phyloP scores from a whole-genome alignment of 139 green algal genomes.

The Picochlorum sp. region DNA sequence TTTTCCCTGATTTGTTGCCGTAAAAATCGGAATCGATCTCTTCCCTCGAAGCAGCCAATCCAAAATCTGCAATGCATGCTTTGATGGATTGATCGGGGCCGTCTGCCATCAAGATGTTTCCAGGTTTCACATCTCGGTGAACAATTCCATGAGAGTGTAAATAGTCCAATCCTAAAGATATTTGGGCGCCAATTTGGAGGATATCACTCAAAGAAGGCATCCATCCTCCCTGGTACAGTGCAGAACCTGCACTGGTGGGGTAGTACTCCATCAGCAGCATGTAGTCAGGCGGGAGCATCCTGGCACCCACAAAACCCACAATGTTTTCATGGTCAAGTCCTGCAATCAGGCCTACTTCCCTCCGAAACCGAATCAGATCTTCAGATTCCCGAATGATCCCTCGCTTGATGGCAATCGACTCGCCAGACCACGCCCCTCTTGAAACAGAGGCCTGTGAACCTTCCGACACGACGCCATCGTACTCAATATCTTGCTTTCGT shows the following conservation, averaged over 20 bases:
- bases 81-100: background rate
- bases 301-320: conserved; percentile 46
- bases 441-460: conserved; percentile 41
- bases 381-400: conserved; percentile 20
- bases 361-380: conserved; percentile 62
- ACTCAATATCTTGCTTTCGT: background rate
- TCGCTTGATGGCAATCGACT: conserved; percentile 66
- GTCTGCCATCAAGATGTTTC: conserved; percentile 37
- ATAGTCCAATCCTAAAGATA: conserved; percentile 39
- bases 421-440: background rate
- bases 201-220: conserved; percentile 28
- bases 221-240: conserved; percentile 57
- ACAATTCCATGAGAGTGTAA: conserved; percentile 39
- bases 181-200: conserved; percentile 33
- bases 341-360: conserved; percentile 52
- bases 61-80: conserved; percentile 47
- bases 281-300: conserved; percentile 63
- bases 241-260: conserved; percentile 29
- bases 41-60: conserved; percentile 32
- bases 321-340: conserved; percentile 40
- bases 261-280: conserved; percentile 55
- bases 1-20: background rate
- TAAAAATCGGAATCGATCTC: conserved; percentile 17
- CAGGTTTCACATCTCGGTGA: conserved; percentile 48
- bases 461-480: conserved; percentile 7